Base-by-base conservation (phyloP, 2,329 filamentous ascomycete genomes). In the Hyphodiscus sp. region DNA sequence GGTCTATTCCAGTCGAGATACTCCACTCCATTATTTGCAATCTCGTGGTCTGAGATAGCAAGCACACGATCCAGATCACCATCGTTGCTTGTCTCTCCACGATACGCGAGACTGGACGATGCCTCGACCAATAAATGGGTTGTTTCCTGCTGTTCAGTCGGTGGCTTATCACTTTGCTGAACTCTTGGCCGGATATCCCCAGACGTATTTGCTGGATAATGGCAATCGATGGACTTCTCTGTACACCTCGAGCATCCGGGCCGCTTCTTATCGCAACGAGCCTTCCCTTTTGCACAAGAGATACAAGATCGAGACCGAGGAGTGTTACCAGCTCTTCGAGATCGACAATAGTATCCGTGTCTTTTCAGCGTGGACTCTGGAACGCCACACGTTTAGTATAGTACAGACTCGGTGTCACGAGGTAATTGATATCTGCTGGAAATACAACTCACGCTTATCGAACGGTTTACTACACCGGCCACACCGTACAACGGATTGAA, bases 291-390 rank as follows among this genome's bases (percentile, higher is more conserved):
- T 2, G 65, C 69, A 60, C 72, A 74, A 38, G 64, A 59, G 18
- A 68, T 50, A 60, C 72, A 74, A 46, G 72, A 72, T 38, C 70
- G 64, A 56, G 63, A 38, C 13, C 68, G 63, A 46, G 47, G 52
- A 19, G 56, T 56, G 45, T 18, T 56, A 43, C 61, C 60, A 47
- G 30, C 51, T 58, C 58, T 67, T 56, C 70, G 64, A 61, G 71
- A 71, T 19, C 72, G 71, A 58, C 72, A 75, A 43, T 74, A 74
- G 56, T 74, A 75, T 45, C 69, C 68, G 65, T 75, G 72, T 63
- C 73, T 70, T 59, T 73, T 74, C 54, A 73, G 55, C 10, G 72
- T 71, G 9, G 72, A 67, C 45, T 66, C 72, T 74, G 52, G 41
- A 57, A 53, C n/a, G 45, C 19, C 23, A 52, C 18, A 29, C 54